Percentiles rank a stretch among this genome's conserved stretches.
Conservation (phyloP, 129 eudicot genomes). For the Pseudognaphalium luteoalbum region DNA sequence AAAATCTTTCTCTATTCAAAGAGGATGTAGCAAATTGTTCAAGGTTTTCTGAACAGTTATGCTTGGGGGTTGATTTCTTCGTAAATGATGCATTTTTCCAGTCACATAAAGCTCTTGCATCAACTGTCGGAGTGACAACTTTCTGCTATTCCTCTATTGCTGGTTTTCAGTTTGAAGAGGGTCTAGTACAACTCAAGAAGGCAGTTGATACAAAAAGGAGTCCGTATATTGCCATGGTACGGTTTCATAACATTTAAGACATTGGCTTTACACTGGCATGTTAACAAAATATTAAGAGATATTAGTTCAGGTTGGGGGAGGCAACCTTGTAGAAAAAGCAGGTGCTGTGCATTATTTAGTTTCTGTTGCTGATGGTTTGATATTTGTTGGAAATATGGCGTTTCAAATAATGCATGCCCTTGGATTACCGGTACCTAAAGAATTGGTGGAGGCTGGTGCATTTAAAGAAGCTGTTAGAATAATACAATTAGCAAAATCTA, state of each 20-base stretch:
- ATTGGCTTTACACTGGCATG: neutral
- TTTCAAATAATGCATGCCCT: conserved; percentile 89
- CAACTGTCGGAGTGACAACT: conserved; percentile 77
- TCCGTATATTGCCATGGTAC: conserved; percentile 73
- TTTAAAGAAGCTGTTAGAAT: conserved; percentile 48
- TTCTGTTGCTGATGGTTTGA: conserved; percentile 65
- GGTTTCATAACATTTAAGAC: conserved; percentile 10
- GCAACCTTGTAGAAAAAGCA: conserved; percentile 68
- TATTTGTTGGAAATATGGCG: conserved; percentile 82
- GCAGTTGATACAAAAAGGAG: conserved; percentile 35
- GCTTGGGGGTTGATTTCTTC: conserved; percentile 73
- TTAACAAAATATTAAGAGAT: conserved; percentile 11
- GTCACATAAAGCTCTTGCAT: conserved; percentile 83
- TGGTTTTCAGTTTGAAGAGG: conserved; percentile 78
- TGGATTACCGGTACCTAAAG: conserved; percentile 60
- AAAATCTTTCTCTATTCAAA: conserved; percentile 59
- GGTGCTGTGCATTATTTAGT: conserved; percentile 55
- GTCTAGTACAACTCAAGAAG: conserved; percentile 56
- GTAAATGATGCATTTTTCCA: conserved; percentile 77
- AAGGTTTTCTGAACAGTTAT: conserved; percentile 51
- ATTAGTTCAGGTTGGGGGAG: conserved; percentile 72
- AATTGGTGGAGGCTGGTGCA: conserved; percentile 60
- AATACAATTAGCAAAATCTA: conserved; percentile 48
- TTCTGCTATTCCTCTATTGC: conserved; percentile 67
- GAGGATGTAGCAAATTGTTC: conserved; percentile 64